Base-by-base conservation (phyloP, 176 grass and related monocot species). In the Metroxylon sagu region DNA sequence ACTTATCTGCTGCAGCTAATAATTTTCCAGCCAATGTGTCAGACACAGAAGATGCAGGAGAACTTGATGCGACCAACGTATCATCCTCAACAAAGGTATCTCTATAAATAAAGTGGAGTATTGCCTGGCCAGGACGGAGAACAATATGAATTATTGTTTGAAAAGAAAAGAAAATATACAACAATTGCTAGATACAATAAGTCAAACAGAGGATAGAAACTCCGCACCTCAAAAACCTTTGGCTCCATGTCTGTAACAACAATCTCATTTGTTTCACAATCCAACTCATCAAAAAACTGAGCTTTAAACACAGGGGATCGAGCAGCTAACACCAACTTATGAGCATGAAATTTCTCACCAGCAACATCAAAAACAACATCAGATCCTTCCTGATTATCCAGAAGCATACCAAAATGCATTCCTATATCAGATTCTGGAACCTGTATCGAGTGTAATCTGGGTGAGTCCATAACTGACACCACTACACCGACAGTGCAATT, bases 401-500 rank as follows among this genome's bases (percentile, higher is more conserved):
- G 84, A 59, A 95, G 82, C 7, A 66, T 57, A 25, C 82, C 85
- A 66, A 95, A 89, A 83, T 95, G 90, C 57, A 77, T 84, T 62
- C 85, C 82, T 29, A 95, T 95, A 66, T 95, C 85, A 43, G 85
- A 86, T 15, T 86, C 80, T 49, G 90, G 90, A 59, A 95, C 74
- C 66, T 86, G 59, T 79, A 95, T 66, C 16, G 77, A 80, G 62
- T 86, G 63, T 26, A 79, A 80, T 48, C 79, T 76, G 19, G 83
- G 89, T 61, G 72, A 73, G 39, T 89, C 85, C 86, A 83, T 86
- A 55, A 71, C 79, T 50, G 86, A 86, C 60, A 86, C 71, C 53
- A 89, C 90, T 62, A 89, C 83, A 25, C 85, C 82, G 73, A 95
- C 85, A 49, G 85, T 95, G 31, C 90, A 95, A 69, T 89, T 89